Evolutionary conservation across 768 basidiomycete genomes (phyloP).

Genomic region (Russula virescens): DNA sequence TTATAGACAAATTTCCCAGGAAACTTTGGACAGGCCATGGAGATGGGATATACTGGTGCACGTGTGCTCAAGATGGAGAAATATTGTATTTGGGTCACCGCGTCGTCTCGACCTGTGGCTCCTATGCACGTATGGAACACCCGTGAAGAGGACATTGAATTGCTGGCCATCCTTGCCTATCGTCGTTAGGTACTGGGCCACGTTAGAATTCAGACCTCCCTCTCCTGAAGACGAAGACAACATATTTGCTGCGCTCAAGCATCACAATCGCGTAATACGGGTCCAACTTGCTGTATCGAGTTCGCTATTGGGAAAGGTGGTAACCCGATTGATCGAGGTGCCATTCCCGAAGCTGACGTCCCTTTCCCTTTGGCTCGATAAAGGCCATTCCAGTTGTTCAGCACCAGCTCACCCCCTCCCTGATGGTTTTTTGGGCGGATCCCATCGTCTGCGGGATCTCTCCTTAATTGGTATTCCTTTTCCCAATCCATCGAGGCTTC

Average conservation of each 20-base stretch:
- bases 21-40: background rate
- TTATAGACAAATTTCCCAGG: background rate
- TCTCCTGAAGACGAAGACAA: background rate
- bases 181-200: background rate
- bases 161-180: constrained; percentile 3
- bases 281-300: background rate
- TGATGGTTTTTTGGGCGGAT: background rate
- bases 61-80: constrained; percentile 2
- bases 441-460: background rate
- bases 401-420: background rate
- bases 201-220: background rate
- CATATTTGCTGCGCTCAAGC: background rate
- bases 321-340: background rate
- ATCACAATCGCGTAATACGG: background rate
- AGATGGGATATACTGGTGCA: background rate
- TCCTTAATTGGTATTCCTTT: background rate
- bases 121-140: background rate
- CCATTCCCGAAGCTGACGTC: background rate
- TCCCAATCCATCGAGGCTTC: background rate
- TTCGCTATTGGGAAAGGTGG: background rate
- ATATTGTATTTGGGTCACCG: background rate
- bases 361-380: background rate
- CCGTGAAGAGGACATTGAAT: background rate
- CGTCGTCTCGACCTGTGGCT: constrained; percentile 1
- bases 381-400: too few relatives aligned